Percentiles rank a stretch among this genome's conserved stretches.
Evolutionary conservation across 2,329 filamentous ascomycete genomes (phyloP).

Genomic region (Calonectria ilicicola): DNA sequence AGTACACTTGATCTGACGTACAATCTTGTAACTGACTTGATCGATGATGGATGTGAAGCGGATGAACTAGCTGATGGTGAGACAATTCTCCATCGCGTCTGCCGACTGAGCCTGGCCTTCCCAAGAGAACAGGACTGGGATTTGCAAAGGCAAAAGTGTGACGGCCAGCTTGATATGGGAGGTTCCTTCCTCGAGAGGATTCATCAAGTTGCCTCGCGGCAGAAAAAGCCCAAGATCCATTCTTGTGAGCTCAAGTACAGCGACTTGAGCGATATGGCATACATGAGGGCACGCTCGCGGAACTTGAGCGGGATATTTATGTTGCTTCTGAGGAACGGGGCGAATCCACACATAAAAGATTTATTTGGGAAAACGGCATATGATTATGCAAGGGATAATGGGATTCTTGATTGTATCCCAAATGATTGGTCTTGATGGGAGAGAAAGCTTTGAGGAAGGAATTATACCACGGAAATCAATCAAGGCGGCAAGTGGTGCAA

Average conservation of each 20-base stretch:
- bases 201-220: background rate
- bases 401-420: background rate
- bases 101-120: background rate
- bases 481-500: too few species aligned
- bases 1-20: background rate
- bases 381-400: background rate
- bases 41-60: background rate
- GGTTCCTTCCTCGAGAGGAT: background rate
- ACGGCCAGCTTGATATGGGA: background rate
- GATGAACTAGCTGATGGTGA: background rate
- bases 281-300: background rate
- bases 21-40: background rate
- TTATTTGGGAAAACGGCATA: background rate
- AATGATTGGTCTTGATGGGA: background rate
- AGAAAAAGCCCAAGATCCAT: background rate
- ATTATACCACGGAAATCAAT: too few species aligned
- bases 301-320: background rate
- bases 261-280: background rate
- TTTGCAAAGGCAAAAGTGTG: background rate
- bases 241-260: background rate
- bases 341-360: background rate
- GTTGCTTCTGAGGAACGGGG: background rate
- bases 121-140: background rate
- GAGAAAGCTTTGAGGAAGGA: background rate
- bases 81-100: slow-evolving; percentile 5